Evolutionary conservation across 371 early-diverging fungal species (phyloP), one percentile per base, ranked within the genome.

Genomic region (Rhizopus microsporus): DNA sequence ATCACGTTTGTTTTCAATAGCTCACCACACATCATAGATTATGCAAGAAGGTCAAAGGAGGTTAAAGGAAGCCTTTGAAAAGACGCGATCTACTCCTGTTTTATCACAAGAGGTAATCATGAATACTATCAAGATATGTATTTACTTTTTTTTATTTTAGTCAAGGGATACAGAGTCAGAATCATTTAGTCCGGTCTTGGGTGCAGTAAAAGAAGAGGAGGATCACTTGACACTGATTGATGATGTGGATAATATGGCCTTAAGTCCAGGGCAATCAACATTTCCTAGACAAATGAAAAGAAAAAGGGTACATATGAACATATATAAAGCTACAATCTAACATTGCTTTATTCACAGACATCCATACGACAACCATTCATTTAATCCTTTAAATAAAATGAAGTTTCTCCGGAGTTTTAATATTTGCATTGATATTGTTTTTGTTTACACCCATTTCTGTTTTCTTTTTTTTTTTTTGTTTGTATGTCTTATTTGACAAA

Each of bases 1-100:
- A 5, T 29, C 5, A 7, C 9, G 7, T 23, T 7, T 8, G 2
- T 7, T 2, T 46, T 9, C 29, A 7, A 46, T 46, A 23, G 23
- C 15, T 23, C 17, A 46, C 30, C 17, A 13, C 32, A 30, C 8
- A 17, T 45, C 9, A 23, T 54, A 74, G 77, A 16, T 51, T 34
- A 72, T 76, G 71, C 56, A 69, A 59, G 71, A 69, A 13, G 71
- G 69, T 4, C 67, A 76, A 32, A 68, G 67, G 37, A 59, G 69
- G 15, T 45, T 76, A 10, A 64, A 68, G 49, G 57, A 71, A 42
- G 77, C 71, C 15, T 73, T 76, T 51, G 71, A 72, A 33, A 71
- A 71, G 17, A 63, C 69, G 6, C 50, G 46, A 52, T 31, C 51
- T 38, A 31, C 51, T 4, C 15, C 33, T 7, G 33, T 16, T 15